Evolutionary conservation across 768 basidiomycete genomes (phyloP).

Genomic region (Candolleomyces eurysporus): DNA sequence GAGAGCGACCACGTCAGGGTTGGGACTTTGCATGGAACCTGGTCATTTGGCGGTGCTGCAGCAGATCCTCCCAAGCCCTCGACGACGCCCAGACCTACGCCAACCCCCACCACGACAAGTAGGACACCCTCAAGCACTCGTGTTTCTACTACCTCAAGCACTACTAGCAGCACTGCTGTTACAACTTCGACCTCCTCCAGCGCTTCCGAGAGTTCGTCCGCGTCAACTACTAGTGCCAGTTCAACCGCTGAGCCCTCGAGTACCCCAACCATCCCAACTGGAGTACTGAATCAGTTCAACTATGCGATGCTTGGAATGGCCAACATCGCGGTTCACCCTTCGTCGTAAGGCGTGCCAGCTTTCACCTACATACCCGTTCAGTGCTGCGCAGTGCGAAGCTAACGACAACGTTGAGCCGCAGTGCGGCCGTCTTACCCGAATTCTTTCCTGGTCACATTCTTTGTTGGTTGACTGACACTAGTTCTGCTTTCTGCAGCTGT

Average conservation of each 20-base stretch:
- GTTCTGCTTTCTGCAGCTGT: too few species aligned
- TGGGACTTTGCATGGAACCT: constrained; percentile 39
- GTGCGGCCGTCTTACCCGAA: too few species aligned
- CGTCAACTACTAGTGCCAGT: constrained; percentile 6
- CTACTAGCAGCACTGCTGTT: too few species aligned
- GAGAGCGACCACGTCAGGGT: constrained; percentile 19
- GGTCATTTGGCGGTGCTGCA: constrained; percentile 33
- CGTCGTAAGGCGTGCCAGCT: neutral
- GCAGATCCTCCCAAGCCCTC: constrained; percentile 19
- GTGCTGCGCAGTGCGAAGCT: too few species aligned
- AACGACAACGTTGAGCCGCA: too few species aligned
- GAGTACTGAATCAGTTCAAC: neutral
- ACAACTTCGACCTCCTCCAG: constrained; percentile 10
- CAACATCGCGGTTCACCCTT: neutral
- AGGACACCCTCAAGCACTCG: constrained; percentile 4
- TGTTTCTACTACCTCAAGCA: too few species aligned
- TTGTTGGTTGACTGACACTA: too few species aligned
- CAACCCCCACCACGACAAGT: constrained; percentile 12
- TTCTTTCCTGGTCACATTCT: too few species aligned
- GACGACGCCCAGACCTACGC: constrained; percentile 16
- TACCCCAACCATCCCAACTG: neutral
- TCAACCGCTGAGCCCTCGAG: too few species aligned
- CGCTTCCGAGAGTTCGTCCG: neutral
- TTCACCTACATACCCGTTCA: too few species aligned
- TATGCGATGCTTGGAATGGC: neutral